phyloP scores from a whole-genome alignment of 768 basidiomycete species.

The Lactarius trivialis region DNA sequence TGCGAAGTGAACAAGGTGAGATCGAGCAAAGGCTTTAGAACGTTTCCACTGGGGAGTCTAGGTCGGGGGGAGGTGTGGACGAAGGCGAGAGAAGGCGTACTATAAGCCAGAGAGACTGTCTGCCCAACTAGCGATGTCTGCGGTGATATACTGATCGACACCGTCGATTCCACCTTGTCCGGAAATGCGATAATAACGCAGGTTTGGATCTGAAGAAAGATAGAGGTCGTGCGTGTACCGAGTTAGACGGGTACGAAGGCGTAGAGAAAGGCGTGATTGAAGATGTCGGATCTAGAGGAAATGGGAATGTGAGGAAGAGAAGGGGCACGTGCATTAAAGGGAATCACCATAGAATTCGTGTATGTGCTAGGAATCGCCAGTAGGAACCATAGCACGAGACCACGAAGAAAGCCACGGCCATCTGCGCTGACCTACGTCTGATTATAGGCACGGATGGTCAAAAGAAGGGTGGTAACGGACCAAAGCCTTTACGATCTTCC shows the following conservation, averaged over 20 bases:
- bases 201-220: constrained; percentile 62
- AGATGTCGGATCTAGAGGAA: constrained; percentile 69
- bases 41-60: constrained; percentile 59
- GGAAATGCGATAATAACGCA: constrained; percentile 57
- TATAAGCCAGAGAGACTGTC: constrained; percentile 82
- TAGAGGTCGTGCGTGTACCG: constrained; percentile 92
- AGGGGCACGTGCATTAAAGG: not conserved
- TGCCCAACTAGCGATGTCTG: constrained; percentile 86
- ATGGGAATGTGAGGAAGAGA: not conserved
- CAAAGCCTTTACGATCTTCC: constrained; percentile 80
- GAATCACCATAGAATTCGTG: constrained; percentile 83
- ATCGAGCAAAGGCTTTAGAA: constrained; percentile 89
- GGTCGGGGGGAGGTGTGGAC: not conserved
- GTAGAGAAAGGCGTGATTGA: constrained; percentile 77
- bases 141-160: constrained; percentile 88
- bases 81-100: constrained; percentile 40
- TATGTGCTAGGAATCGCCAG: constrained; percentile 91
- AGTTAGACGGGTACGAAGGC: constrained; percentile 79
- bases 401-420: constrained; percentile 72
- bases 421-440: constrained; percentile 63
- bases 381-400: constrained; percentile 82
- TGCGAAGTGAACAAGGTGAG: constrained; percentile 89
- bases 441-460: not conserved
- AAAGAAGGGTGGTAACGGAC: constrained; percentile 34
- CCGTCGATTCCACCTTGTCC: constrained; percentile 45